phyloP scores from a whole-genome alignment of 805 yeast genomes.

The Millerozyma acaciae region DNA sequence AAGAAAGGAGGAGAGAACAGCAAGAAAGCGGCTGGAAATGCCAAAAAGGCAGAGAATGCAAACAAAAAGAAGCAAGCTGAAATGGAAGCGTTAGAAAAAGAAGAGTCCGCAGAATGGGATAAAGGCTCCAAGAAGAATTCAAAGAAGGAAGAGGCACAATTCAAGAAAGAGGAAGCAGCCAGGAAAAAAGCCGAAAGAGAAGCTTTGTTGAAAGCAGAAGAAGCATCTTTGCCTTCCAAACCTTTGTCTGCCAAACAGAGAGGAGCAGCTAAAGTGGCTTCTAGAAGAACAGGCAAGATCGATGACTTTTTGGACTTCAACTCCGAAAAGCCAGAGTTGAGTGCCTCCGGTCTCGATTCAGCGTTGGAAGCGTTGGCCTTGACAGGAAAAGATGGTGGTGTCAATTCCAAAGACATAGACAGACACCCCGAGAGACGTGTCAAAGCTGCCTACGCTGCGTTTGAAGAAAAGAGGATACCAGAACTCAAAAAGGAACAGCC shows the following conservation, averaged over 20 bases:
- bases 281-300: slow-evolving; percentile 55
- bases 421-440: slow-evolving; percentile 88
- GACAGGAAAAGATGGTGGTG: slow-evolving; percentile 54
- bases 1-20: slow-evolving; percentile 47
- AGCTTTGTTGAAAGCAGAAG: slow-evolving; percentile 59
- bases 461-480: slow-evolving; percentile 67
- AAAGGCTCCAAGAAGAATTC: slow-evolving; percentile 67
- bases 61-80: slow-evolving; percentile 52
- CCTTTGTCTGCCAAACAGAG: slow-evolving; percentile 51
- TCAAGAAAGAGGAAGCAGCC: slow-evolving; percentile 72
- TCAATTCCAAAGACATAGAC: slow-evolving; percentile 61
- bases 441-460: slow-evolving; percentile 74
- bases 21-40: slow-evolving; percentile 61
- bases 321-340: slow-evolving; percentile 47
- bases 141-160: slow-evolving; percentile 66
- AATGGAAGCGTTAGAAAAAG: slow-evolving; percentile 43
- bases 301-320: slow-evolving; percentile 63
- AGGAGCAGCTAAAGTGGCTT: slow-evolving; percentile 66
- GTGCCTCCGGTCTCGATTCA: slow-evolving; percentile 72
- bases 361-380: slow-evolving; percentile 76
- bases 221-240: slow-evolving; percentile 58
- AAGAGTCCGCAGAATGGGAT: slow-evolving; percentile 64
- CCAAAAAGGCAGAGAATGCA: slow-evolving; percentile 63
- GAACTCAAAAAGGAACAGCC: slow-evolving; percentile 72
- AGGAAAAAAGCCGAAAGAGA: slow-evolving; percentile 82